Percentiles rank a stretch among this genome's conserved stretches.
Conservation (phyloP, 306 rosid species). For the Glycyrrhiza uralensis region DNA sequence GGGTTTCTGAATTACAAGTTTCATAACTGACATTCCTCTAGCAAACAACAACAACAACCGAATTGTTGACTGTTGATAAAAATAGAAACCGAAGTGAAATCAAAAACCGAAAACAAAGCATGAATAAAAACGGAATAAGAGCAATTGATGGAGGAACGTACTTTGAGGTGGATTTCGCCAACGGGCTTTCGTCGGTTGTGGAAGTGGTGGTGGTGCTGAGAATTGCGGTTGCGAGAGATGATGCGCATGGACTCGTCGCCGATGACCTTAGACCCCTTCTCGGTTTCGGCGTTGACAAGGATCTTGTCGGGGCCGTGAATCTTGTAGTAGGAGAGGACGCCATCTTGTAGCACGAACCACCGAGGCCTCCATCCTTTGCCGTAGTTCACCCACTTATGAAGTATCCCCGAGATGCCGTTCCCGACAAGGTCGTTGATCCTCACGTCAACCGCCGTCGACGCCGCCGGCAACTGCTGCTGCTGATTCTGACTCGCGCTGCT, state of each 20-base stretch:
- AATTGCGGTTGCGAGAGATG: constrained; percentile 46
- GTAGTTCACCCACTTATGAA: constrained; percentile 83
- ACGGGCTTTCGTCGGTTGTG: constrained; percentile 27
- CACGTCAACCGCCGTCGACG: constrained; percentile 47
- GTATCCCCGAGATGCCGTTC: constrained; percentile 77
- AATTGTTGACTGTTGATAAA: background rate
- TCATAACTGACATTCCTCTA: background rate
- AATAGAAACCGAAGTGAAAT: background rate
- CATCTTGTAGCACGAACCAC: constrained; percentile 87
- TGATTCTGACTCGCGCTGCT: constrained; percentile 32
- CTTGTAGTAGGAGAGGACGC: constrained; percentile 85
- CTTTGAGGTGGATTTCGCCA: constrained; percentile 59
- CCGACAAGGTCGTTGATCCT: constrained; percentile 84
- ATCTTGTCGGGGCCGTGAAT: constrained; percentile 88
- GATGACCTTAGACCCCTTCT: constrained; percentile 80
- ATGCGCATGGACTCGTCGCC: constrained; percentile 75
- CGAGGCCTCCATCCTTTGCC: constrained; percentile 95
- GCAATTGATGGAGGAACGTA: constrained; percentile 4
- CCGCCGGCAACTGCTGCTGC: background rate
- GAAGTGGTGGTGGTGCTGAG: background rate
- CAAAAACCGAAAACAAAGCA: background rate
- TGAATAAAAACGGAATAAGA: background rate
- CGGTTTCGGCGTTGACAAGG: constrained; percentile 69
- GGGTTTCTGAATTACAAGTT: background rate
- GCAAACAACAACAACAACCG: background rate